A percentile compares a stretch with the other conserved stretches of the same genome.
Conservation (phyloP, 1,139 yeast genomes). For the Pichia sp. region DNA sequence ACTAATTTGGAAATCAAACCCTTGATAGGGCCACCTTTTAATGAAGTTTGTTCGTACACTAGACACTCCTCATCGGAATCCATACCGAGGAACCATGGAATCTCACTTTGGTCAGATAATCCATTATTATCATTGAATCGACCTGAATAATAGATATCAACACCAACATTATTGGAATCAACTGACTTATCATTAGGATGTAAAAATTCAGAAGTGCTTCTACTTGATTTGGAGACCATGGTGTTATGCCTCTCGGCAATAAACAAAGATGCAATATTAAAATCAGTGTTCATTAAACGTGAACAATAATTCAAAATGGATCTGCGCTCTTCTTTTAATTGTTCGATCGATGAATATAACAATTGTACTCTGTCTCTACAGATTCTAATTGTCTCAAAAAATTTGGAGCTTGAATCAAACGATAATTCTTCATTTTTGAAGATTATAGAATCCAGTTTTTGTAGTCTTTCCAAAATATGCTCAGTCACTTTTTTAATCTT, state of each 20-base stretch:
- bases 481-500: slow-evolving; percentile 4
- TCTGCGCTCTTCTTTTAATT: slow-evolving; percentile 62
- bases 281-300: slow-evolving; percentile 67
- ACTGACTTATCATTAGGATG: background rate
- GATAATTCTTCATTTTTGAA: slow-evolving; percentile 39
- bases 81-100: slow-evolving; percentile 68
- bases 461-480: slow-evolving; percentile 6
- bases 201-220: slow-evolving; percentile 2
- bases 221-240: slow-evolving; percentile 24
- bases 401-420: slow-evolving; percentile 39
- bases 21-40: slow-evolving; percentile 80
- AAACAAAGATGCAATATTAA: slow-evolving; percentile 49
- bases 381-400: slow-evolving; percentile 38
- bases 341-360: slow-evolving; percentile 40
- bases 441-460: slow-evolving; percentile 28
- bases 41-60: slow-evolving; percentile 64
- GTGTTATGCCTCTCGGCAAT: slow-evolving; percentile 58
- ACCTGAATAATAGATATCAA: background rate
- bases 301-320: slow-evolving; percentile 65
- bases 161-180: background rate
- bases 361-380: slow-evolving; percentile 38
- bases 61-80: slow-evolving; percentile 72
- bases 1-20: slow-evolving; percentile 82
- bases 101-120: background rate
- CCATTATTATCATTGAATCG: slow-evolving; percentile 11